Evolutionary conservation across 352 stramenopile species (phyloP), one percentile per base, ranked within the genome.

Genomic region (Phytophthora melonis): DNA sequence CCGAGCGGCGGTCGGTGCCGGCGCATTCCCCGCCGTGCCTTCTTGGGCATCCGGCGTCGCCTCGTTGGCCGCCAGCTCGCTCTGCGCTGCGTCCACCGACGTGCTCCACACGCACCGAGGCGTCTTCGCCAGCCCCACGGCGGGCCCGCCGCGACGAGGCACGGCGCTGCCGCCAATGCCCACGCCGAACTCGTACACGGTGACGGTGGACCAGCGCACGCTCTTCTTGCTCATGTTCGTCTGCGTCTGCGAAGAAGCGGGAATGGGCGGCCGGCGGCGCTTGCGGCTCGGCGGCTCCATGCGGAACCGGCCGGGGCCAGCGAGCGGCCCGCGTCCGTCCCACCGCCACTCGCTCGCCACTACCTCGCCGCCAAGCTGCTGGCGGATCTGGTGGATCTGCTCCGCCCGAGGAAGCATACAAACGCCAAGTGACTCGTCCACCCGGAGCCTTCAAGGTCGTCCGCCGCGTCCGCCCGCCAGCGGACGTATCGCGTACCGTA

Each of bases 171-270:
- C 80, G 54, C 83, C 78, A 13, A 86, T 70, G 8, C 64, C 76
- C 30, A 89, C 80, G 11, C 70, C 77, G 54, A 87, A 91, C 79
- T 89, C 84, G 57, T 89, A 83, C 32, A 90, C 79, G 7, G 77
- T 89, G 60, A 90, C 54, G 32, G 82, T 91, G 36, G 74, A 87
- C 80, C 79, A 91, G 34, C 78, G 74, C 14, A 74, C 67, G 54
- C 58, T 41, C 34, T 41, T 63, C 58, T 68, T 64, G 60, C 39
- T 64, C 55, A 70, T 65, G 34, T 14, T 41, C 34, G 34, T 41
- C 34, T 41, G 8, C 34, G 54, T 25, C 25, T 56, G 11, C 14
- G 19, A 6, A 13, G n/a, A 54, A 16, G 54, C 36, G 14, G 39
- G 1, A 41, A 58, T 66, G 27, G 23, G 34, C 34, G 30, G 25